Percentiles rank a stretch among this genome's conserved stretches.
Evolutionary conservation across 345 rosid species (phyloP).

Genomic region (Litchi chinensis): DNA sequence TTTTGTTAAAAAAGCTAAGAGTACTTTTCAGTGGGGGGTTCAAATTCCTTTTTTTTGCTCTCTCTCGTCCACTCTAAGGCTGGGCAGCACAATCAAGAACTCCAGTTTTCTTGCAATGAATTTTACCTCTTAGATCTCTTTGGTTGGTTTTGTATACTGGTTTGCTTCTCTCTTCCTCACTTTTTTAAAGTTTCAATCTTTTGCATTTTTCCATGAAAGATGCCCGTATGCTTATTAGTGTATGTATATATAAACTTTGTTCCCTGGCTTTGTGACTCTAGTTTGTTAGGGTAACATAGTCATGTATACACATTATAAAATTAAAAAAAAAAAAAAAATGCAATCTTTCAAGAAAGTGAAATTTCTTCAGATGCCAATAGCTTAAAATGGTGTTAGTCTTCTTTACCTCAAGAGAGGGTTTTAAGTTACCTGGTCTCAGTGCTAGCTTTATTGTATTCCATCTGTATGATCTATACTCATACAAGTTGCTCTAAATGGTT

Average conservation of each 20-base stretch:
- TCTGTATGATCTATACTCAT: background rate
- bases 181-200: background rate
- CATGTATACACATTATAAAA: background rate
- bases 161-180: background rate
- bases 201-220: background rate
- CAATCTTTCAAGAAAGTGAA: background rate
- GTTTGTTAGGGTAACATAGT: background rate
- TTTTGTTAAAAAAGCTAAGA: background rate
- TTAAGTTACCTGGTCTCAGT: background rate
- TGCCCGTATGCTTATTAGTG: no score
- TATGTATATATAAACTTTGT: background rate
- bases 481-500: background rate
- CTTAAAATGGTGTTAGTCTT: background rate
- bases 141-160: background rate
- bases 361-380: background rate
- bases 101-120: background rate
- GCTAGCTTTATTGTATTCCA: background rate
- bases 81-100: background rate
- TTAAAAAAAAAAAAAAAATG: background rate
- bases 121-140: slow-evolving; percentile 2
- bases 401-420: background rate
- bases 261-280: background rate
- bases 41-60: no score
- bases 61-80: no score
- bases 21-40: background rate